These are phyloP conservation scores for Pisolithus microcarpus DNA, from an alignment of 768 basidiomycete species.

Conservation along the genomic window DNA sequence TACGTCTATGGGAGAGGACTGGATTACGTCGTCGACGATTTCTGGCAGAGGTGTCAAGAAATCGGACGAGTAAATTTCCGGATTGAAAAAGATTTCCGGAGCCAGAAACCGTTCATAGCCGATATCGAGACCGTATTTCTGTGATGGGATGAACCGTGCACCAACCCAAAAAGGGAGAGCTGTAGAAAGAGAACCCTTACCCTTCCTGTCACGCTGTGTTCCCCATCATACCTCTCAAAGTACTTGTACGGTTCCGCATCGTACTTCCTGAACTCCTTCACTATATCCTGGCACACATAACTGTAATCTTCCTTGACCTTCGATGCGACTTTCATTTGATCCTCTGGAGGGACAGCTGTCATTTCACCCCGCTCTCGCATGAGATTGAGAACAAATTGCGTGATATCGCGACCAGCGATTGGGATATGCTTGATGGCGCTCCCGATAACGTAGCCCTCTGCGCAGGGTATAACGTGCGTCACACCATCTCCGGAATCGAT, in stretches of 20 bases:
- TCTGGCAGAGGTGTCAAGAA: conserved; percentile 94
- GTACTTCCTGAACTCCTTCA: conserved; percentile 97
- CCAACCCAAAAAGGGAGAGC: not conserved
- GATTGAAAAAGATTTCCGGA: conserved; percentile 99
- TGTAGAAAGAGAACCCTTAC: conserved; percentile 37
- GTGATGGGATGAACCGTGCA: conserved; percentile 5
- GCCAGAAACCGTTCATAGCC: conserved; percentile 99
- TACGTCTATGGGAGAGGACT: conserved; percentile 93
- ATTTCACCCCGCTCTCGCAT: conserved; percentile 94
- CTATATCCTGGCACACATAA: conserved; percentile 98
- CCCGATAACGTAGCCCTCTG: conserved; percentile 98
- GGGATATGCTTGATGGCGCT: conserved; percentile 99
- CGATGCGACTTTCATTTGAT: conserved; percentile 84
- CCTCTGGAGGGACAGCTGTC: conserved; percentile 86
- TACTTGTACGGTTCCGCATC: conserved; percentile 93
- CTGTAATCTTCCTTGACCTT: conserved; percentile 98
- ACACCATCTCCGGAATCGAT: conserved; percentile 99
- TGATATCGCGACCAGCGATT: conserved; percentile 95
- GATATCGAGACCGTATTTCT: conserved; percentile 93
- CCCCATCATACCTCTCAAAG: conserved; percentile 90
- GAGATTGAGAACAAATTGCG: conserved; percentile 92
- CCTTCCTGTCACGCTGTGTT: conserved; percentile 87
- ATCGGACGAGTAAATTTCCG: conserved; percentile 96
- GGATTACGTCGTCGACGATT: conserved; percentile 94
- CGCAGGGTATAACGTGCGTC: conserved; percentile 93